Evolutionary conservation across 805 yeast genomes (phyloP).

Genomic region (Candida yuanshanica): DNA sequence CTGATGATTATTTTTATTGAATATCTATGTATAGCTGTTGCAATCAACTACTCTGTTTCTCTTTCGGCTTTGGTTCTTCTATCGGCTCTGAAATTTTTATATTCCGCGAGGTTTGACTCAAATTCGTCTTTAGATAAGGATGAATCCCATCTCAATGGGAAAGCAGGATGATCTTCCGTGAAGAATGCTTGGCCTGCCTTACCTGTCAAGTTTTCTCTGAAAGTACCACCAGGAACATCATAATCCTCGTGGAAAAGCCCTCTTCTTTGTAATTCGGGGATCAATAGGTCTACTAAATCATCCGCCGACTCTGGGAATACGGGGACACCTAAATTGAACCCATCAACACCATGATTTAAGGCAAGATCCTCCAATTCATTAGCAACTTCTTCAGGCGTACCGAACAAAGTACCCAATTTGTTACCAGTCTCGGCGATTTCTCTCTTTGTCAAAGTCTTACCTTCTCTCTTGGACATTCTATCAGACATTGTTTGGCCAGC

Average conservation of each 20-base stretch:
- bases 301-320: conserved; percentile 33
- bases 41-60: neutral
- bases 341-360: conserved; percentile 5
- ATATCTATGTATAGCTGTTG: neutral
- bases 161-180: conserved; percentile 17
- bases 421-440: neutral
- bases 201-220: conserved; percentile 33
- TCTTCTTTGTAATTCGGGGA: conserved; percentile 33
- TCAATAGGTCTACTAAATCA: conserved; percentile 31
- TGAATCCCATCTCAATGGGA: conserved; percentile 18
- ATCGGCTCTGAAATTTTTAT: neutral
- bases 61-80: neutral
- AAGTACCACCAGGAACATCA: conserved; percentile 27
- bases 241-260: conserved; percentile 35
- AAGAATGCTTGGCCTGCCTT: conserved; percentile 8
- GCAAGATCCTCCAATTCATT: conserved; percentile 3
- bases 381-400: conserved; percentile 30
- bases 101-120: conserved; percentile 11
- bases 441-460: neutral
- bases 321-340: conserved; percentile 35
- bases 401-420: conserved; percentile 17
- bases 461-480: neutral
- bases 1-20: too few species aligned
- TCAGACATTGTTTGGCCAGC: conserved; percentile 5
- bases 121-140: conserved; percentile 24